Conservation (phyloP, 176 grass and related monocot genomes). For the Cocos nucifera region DNA sequence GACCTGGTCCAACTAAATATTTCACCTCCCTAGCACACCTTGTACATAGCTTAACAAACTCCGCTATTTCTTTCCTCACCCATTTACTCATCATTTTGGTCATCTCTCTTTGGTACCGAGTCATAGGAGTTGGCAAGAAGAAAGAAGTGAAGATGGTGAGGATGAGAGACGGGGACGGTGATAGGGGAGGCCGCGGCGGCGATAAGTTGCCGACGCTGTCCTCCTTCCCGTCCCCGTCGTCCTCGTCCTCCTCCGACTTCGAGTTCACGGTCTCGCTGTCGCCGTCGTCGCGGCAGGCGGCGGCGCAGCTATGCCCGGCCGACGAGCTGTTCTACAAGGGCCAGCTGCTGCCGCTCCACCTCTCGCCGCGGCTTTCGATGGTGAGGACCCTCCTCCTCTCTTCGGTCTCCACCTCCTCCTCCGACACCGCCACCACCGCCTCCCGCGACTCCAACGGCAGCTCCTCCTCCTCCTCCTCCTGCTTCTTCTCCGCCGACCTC, state of each 20-base stretch:
- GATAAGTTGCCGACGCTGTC: background rate
- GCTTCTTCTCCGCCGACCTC: conserved; percentile 46
- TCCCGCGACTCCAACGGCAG: conserved; percentile 46
- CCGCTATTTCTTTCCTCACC: no score
- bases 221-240: conserved; percentile 59
- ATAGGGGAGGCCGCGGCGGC: background rate
- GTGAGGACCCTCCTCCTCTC: conserved; percentile 83
- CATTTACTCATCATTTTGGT: no score
- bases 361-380: conserved; percentile 90
- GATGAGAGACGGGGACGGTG: conserved; percentile 5
- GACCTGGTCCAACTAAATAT: no score
- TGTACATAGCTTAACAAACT: no score
- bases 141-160: background rate
- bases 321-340: conserved; percentile 99
- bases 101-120: no score
- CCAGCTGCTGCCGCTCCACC: conserved; percentile 92
- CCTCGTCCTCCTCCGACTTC: conserved; percentile 85
- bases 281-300: conserved; percentile 58
- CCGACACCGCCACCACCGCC: conserved; percentile 39
- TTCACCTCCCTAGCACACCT: no score
- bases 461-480: conserved; percentile 51
- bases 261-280: conserved; percentile 91
- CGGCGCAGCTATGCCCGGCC: conserved; percentile 71
- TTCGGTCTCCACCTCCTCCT: conserved; percentile 62
- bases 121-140: no score